Evolutionary conservation across 805 yeast species (phyloP), one percentile per base, ranked within the genome.

Genomic region (Yueomyces sp.): DNA sequence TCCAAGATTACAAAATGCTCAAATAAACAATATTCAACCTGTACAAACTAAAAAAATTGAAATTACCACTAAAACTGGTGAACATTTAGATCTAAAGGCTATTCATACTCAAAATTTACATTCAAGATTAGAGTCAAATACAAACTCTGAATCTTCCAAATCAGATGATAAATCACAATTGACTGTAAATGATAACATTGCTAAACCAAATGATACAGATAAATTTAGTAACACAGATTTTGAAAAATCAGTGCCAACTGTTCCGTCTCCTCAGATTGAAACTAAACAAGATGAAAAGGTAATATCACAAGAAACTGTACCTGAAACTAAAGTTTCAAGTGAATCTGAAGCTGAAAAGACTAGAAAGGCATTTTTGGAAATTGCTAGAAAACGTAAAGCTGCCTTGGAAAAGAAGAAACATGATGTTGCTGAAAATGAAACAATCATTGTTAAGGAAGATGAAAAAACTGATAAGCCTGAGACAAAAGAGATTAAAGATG

Each of bases 301-400:
- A n/a, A 6, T 12, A 8, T 12, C 8, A 6, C 8, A 19, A 31
- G n/a, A 19, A 28, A 9, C 33, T 9, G 30, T 28, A 4, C 30
- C 19, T 19, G 34, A 37, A 38, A 41, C 40, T 30, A 19, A 19
- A 19, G 19, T 19, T 19, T 19, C 19, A 19, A 8, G 38, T n/a
- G 38, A 37, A 6, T 44, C 49, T 12, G 50, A 53, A 27, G 52
- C 59, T 26, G 60, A 54, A 42, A 47, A 45, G 32, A 50, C 52
- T 5, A 56, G 49, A 41, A 55, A 52, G 44, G 51, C 52, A 26
- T 57, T 59, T 41, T 45, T 58, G 41, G 62, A 59, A 47, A 55
- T 55, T 37, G 59, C 54, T 26, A 54, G 49, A 42, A 48, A 49
- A 39, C 56, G 62, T 40, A 58, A 59, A 42, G 61, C 55, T 26